Conservation (phyloP, 805 yeast species). For the Metschnikowia proteae region DNA sequence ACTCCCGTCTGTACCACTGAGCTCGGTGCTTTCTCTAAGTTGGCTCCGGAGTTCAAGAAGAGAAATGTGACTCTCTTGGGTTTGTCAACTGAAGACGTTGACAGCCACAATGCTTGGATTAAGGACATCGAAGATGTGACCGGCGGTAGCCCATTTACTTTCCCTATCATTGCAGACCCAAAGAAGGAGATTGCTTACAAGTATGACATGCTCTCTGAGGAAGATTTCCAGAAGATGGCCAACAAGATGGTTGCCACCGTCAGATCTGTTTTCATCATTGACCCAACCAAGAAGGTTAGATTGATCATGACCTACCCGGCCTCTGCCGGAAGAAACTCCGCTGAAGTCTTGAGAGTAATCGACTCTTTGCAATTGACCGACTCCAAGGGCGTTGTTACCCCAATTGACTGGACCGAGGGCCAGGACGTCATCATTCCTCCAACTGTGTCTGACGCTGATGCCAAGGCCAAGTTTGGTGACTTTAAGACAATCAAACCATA, state of each 20-base stretch:
- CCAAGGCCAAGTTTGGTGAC: constrained; percentile 57
- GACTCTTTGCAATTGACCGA: constrained; percentile 69
- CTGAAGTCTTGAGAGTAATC: constrained; percentile 66
- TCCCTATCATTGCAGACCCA: constrained; percentile 70
- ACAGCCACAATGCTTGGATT: constrained; percentile 64
- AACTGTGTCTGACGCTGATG: constrained; percentile 55
- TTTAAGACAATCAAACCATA: constrained; percentile 60
- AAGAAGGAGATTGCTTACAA: constrained; percentile 54
- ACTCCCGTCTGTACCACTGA: constrained; percentile 81
- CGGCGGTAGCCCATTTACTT: constrained; percentile 49
- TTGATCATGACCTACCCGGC: constrained; percentile 67
- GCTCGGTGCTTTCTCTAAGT: constrained; percentile 68
- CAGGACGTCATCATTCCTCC: constrained; percentile 74
- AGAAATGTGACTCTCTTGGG: constrained; percentile 67
- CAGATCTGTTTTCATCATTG: constrained; percentile 69
- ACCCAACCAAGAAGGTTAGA: constrained; percentile 61
- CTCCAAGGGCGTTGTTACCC: constrained; percentile 59
- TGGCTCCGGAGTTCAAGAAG: constrained; percentile 64
- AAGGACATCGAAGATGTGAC: constrained; percentile 65
- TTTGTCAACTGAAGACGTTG: constrained; percentile 59
- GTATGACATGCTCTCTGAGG: constrained; percentile 70
- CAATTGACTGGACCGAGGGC: constrained; percentile 71
- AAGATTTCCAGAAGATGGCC: constrained; percentile 62
- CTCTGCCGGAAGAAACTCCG: constrained; percentile 71
- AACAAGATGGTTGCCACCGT: constrained; percentile 64